These are phyloP conservation scores for Blastobotrys apis DNA, from an alignment of 1,139 yeast species.

Conservation along the genomic window DNA sequence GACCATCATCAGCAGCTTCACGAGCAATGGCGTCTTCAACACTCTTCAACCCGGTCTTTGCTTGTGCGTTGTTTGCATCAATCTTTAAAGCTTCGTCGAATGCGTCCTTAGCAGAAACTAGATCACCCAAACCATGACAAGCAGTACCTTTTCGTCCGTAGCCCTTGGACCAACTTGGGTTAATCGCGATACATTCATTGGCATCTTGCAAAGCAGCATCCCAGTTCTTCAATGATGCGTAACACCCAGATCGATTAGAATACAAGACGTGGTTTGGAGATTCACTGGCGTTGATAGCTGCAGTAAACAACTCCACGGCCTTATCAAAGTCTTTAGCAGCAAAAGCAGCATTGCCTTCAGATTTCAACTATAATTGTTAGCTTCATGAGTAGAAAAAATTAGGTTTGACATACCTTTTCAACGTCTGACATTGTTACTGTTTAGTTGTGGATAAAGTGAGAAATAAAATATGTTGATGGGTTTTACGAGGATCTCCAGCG, in stretches of 20 bases:
- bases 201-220: constrained; percentile 78
- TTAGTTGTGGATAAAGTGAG: background rate
- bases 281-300: constrained; percentile 83
- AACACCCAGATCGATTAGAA: constrained; percentile 92
- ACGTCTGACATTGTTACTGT: constrained; percentile 24
- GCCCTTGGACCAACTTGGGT: constrained; percentile 90
- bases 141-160: constrained; percentile 94
- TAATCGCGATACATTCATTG: constrained; percentile 70
- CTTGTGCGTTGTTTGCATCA: constrained; percentile 81
- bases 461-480: too few relatives aligned
- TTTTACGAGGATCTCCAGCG: too few relatives aligned
- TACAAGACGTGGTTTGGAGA: constrained; percentile 83
- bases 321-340: constrained; percentile 76
- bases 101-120: constrained; percentile 51
- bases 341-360: constrained; percentile 84
- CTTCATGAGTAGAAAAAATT: constrained; percentile 3
- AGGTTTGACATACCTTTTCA: constrained; percentile 21
- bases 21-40: constrained; percentile 54
- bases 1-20: constrained; percentile 40
- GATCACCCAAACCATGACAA: constrained; percentile 73
- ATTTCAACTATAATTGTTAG: constrained; percentile 26
- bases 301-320: constrained; percentile 75
- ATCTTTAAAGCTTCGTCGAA: constrained; percentile 80
- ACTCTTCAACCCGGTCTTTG: constrained; percentile 71
- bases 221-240: constrained; percentile 74